Base-by-base conservation (phyloP, 2,329 filamentous ascomycete genomes). In the Fusarium humuli region DNA sequence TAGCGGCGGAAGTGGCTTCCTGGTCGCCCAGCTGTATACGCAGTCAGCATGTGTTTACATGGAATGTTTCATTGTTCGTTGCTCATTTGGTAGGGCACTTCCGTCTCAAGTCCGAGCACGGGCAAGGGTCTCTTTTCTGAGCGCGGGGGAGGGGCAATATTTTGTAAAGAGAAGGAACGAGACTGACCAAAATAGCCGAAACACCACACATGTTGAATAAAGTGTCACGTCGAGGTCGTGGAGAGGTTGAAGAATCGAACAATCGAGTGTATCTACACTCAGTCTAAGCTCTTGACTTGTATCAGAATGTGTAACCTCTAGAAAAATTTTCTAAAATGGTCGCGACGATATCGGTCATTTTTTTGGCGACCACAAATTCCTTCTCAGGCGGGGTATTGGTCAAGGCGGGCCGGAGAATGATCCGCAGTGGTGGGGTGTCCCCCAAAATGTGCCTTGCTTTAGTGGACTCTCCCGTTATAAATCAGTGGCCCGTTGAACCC, bases 1-100 rank as follows among this genome's bases (percentile, higher is more conserved):
- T 83, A 18, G 88, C 87, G 32, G 90, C 90, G 49, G 72, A 78
- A 45, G 67, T 77, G 71, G 77, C 77, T 34, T 78, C 72, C n/a
- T 74, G 22, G 42, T 80, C 79, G 67, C 78, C 79, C 40, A 79
- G 71, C 78, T 79, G 27, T 64, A 13, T 49, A 41, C 5, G 48
- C n/a, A 47, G 61, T 69, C 50, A 54, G 69, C 32, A 53, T 23
- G 13, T 54, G 18, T 44, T 57, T 53, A 5, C n/a, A 37, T 48
- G 27, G 16, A 32, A 49, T 46, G 18, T 61, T 50, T 41, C 40
- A 34, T 29, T 59, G 42, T 47, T 50, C 45, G 23, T 37, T 45
- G 47, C 56, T 62, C 44, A 57, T 54, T 62, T 62, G 44, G 62
- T 61, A 66, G 45, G 57, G 46, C 56, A 67, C 48, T 32, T 66